Conservation (phyloP, 192 early-diverging fungal species). For the Linnemannia schmuckeri region DNA sequence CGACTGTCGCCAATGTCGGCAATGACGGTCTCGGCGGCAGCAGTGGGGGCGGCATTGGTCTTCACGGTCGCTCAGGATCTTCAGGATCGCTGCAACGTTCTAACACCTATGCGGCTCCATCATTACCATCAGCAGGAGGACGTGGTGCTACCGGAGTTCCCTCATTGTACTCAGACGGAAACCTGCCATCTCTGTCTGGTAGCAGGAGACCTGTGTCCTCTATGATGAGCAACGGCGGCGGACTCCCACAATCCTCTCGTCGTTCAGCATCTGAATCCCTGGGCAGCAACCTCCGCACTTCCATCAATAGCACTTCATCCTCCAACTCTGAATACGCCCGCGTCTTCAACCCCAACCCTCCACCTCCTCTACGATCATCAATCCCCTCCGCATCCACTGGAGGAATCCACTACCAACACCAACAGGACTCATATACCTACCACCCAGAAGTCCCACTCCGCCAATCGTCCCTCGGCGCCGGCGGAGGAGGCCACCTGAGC, state of each 20-base stretch:
- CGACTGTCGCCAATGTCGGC: slow-evolving; percentile 7
- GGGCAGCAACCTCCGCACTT: background rate
- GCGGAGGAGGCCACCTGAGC: background rate
- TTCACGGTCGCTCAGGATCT: slow-evolving; percentile 30
- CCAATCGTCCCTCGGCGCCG: background rate
- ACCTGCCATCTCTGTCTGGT: background rate
- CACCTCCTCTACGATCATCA: slow-evolving; percentile 3
- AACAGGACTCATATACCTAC: background rate
- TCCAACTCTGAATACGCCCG: slow-evolving; percentile 17
- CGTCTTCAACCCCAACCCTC: slow-evolving; percentile 9
- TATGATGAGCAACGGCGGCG: background rate
- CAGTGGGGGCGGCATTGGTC: background rate
- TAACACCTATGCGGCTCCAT: background rate
- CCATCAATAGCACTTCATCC: background rate
- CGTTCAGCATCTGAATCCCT: background rate
- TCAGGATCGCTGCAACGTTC: slow-evolving; percentile 10
- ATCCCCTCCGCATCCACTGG: background rate
- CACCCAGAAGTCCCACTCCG: slow-evolving; percentile 13
- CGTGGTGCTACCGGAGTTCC: background rate
- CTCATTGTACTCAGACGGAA: background rate
- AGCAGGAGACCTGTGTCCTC: background rate
- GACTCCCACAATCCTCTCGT: background rate
- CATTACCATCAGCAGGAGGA: background rate
- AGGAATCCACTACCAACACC: background rate
- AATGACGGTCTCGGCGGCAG: background rate